These are phyloP conservation scores for Sesbania bispinosa DNA, from an alignment of 306 rosid species.

Conservation along the genomic window DNA sequence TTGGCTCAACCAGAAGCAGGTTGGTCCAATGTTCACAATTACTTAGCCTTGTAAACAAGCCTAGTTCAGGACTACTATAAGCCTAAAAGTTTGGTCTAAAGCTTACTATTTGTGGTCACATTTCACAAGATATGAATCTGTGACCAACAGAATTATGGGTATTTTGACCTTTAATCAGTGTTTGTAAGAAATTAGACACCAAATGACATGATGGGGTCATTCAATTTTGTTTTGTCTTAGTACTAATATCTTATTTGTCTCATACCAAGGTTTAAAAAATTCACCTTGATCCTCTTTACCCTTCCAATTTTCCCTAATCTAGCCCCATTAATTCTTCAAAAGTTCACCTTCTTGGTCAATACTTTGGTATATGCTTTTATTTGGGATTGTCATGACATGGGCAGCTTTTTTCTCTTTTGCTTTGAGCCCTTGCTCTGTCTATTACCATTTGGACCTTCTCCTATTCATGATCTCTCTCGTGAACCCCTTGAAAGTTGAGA, in stretches of 20 bases:
- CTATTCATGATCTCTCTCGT: conserved; percentile 23
- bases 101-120: neutral
- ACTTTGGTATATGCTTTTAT: conserved; percentile 31
- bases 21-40: conserved; percentile 8
- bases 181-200: conserved; percentile 22
- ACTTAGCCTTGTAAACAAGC: conserved; percentile 3
- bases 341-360: conserved; percentile 32
- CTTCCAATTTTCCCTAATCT: neutral
- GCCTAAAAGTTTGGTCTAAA: conserved; percentile 17
- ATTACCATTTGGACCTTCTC: conserved; percentile 28
- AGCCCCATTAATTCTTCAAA: conserved; percentile 17
- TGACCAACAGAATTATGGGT: conserved; percentile 36
- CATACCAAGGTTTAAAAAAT: conserved; percentile 7
- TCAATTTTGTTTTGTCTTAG: conserved; percentile 22
- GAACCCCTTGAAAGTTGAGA: conserved; percentile 20
- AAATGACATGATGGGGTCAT: conserved; percentile 39
- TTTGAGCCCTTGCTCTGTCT: conserved; percentile 13
- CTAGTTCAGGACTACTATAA: neutral
- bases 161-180: conserved; percentile 33
- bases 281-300: conserved; percentile 14
- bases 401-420: conserved; percentile 41
- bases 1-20: conserved; percentile 15
- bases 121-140: conserved; percentile 25
- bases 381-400: conserved; percentile 25
- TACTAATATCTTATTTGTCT: conserved; percentile 34